These are phyloP conservation scores for Geotrichum cucujoidarum DNA, from an alignment of 1,139 yeast species.

Conservation along the genomic window DNA sequence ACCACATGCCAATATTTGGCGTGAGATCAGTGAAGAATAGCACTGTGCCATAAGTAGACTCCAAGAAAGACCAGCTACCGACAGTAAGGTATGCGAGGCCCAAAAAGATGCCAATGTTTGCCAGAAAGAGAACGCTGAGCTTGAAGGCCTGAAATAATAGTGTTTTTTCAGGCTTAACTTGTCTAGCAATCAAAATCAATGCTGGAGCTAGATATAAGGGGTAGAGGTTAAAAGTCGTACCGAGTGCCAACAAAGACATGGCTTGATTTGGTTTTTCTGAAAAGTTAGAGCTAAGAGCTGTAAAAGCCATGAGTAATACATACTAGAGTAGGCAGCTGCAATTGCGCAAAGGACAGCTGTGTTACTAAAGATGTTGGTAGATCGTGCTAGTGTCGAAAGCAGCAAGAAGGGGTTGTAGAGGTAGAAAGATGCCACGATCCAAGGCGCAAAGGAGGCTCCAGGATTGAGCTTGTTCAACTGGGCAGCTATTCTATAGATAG, in stretches of 20 bases:
- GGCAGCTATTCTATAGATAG: constrained; percentile 44
- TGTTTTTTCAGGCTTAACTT: constrained; percentile 10
- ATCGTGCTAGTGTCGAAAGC: constrained; percentile 62
- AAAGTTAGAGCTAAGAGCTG: constrained; percentile 26
- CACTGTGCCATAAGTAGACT: constrained; percentile 57
- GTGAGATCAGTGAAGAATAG: constrained; percentile 61
- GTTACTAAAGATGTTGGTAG: constrained; percentile 60
- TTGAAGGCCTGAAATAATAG: constrained; percentile 17
- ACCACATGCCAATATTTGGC: constrained; percentile 93
- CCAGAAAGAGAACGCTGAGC: constrained; percentile 22
- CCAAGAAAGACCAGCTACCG: constrained; percentile 50
- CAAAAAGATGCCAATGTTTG: constrained; percentile 37
- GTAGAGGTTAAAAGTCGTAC: constrained; percentile 61
- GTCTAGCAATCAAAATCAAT: constrained; percentile 19
- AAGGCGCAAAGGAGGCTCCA: constrained; percentile 23
- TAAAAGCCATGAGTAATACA: too few relatives aligned
- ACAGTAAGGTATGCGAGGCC: constrained; percentile 42
- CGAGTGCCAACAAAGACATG: constrained; percentile 53
- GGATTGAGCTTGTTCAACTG: constrained; percentile 31
- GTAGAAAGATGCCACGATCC: constrained; percentile 48
- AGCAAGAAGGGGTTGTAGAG: constrained; percentile 76
- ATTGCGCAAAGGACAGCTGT: constrained; percentile 51
- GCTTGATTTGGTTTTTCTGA: constrained; percentile 44
- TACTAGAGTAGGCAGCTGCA: constrained; percentile 35
- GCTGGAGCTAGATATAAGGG: constrained; percentile 43